These are phyloP conservation scores for Corymbia maculata DNA, from an alignment of 345 rosid species.

Conservation along the genomic window DNA sequence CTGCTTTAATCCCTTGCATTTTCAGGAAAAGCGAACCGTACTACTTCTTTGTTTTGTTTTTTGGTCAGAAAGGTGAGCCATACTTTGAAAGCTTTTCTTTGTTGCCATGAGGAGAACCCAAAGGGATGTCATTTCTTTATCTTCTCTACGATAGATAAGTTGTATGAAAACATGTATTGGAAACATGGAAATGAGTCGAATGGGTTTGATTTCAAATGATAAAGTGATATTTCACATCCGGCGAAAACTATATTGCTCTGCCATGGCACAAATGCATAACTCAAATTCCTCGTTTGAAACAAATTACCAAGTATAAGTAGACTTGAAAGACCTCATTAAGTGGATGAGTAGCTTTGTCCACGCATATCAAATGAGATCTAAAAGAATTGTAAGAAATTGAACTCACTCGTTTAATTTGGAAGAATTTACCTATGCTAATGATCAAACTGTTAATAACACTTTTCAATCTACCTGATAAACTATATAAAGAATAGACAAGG, in stretches of 20 bases:
- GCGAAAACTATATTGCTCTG: accelerated
- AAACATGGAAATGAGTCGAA: neutral
- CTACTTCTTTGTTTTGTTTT: neutral
- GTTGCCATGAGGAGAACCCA: neutral
- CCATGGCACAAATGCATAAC: accelerated
- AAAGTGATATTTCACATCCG: neutral
- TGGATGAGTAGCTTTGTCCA: accelerated
- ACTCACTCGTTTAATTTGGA: neutral
- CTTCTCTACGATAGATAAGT: neutral
- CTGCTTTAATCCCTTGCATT: too few relatives aligned
- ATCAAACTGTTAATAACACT: neutral
- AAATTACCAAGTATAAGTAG: accelerated
- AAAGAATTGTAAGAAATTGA: neutral
- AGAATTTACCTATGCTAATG: neutral
- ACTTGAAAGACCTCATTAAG: neutral
- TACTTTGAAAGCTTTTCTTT: neutral
- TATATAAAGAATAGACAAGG: neutral
- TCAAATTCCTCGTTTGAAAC: accelerated
- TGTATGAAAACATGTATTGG: neutral
- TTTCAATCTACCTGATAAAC: neutral
- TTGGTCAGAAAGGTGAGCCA: neutral
- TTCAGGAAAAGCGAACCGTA: neutral
- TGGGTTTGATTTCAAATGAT: neutral
- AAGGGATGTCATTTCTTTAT: neutral
- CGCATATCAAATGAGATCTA: accelerated